Percentiles rank a stretch among this genome's conserved stretches.
These are phyloP conservation scores for Prunus armeniaca DNA, from an alignment of 306 rosid species.

Conservation along the genomic window DNA sequence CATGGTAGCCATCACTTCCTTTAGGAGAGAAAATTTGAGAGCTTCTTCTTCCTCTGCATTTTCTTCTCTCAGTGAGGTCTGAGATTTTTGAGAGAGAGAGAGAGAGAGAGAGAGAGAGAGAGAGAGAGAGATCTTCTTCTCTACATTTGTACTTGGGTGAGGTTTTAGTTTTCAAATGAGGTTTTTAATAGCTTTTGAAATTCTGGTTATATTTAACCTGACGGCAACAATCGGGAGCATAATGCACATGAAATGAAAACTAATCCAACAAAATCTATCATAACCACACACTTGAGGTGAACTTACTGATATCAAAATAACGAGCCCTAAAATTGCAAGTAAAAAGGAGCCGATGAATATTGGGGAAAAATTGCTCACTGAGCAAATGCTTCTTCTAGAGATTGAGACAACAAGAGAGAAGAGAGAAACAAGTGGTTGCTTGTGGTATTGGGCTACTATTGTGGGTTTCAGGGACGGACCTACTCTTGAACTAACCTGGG, in stretches of 20 bases:
- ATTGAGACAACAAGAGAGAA: not conserved
- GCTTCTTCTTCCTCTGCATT: too few relatives aligned
- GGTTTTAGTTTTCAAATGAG: too few relatives aligned
- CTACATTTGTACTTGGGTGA: too few relatives aligned
- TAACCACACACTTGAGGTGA: not conserved
- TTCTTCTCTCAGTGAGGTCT: too few relatives aligned
- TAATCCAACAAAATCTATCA: not conserved
- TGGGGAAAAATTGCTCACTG: not conserved
- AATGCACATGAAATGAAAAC: not conserved
- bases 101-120: too few relatives aligned
- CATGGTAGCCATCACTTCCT: too few relatives aligned
- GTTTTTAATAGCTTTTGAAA: too few relatives aligned
- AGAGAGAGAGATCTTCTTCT: too few relatives aligned
- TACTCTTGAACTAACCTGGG: too few relatives aligned
- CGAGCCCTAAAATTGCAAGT: not conserved
- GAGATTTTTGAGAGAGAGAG: too few relatives aligned
- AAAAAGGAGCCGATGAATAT: not conserved
- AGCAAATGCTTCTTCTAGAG: not conserved
- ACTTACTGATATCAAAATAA: not conserved
- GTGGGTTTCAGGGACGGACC: not conserved
- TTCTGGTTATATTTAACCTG: not conserved
- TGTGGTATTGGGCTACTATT: not conserved
- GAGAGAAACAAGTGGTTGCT: not conserved
- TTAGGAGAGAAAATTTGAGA: too few relatives aligned
- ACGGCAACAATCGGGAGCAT: not conserved